Evolutionary conservation across 371 early-diverging fungal species (phyloP).

Genomic region (Coemansia sp.): DNA sequence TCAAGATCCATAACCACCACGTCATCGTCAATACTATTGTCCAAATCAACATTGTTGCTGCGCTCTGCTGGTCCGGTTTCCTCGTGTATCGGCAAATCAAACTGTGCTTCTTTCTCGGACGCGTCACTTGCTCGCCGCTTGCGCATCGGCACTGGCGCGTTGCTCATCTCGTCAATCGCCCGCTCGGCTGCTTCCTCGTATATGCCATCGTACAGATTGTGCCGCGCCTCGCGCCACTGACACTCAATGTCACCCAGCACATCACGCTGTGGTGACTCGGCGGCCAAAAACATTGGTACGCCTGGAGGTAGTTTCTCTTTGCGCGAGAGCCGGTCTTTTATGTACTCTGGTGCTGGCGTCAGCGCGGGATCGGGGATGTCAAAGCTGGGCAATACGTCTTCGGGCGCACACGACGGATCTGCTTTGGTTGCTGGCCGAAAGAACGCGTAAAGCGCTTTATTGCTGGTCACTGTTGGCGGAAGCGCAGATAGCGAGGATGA

Average conservation of each 20-base stretch:
- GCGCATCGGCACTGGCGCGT: conserved; percentile 27
- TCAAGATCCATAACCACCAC: conserved; percentile 40
- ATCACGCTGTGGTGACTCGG: conserved; percentile 21
- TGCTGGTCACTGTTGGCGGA: conserved; percentile 14
- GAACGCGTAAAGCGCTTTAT: conserved; percentile 39
- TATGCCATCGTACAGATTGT: conserved; percentile 18
- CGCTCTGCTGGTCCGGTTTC: neutral
- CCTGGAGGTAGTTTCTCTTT: conserved; percentile 29
- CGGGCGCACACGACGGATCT: conserved; percentile 31
- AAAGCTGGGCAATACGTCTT: conserved; percentile 35
- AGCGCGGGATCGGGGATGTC: conserved; percentile 33
- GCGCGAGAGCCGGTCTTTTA: conserved; percentile 20
- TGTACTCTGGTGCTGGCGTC: conserved; percentile 16
- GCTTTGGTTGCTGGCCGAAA: conserved; percentile 35
- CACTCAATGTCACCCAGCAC: conserved; percentile 38
- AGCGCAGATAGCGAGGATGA: conserved; percentile 29
- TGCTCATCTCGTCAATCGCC: conserved; percentile 40
- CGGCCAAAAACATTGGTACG: conserved; percentile 35
- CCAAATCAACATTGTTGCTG: conserved; percentile 1
- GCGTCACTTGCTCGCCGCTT: conserved; percentile 2
- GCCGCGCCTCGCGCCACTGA: conserved; percentile 39
- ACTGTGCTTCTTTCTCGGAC: conserved; percentile 6
- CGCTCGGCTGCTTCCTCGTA: conserved; percentile 26
- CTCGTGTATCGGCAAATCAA: neutral
- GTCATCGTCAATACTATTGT: conserved; percentile 26